phyloP scores from a whole-genome alignment of 78 protist species.

The Goniomonas avonlea region DNA sequence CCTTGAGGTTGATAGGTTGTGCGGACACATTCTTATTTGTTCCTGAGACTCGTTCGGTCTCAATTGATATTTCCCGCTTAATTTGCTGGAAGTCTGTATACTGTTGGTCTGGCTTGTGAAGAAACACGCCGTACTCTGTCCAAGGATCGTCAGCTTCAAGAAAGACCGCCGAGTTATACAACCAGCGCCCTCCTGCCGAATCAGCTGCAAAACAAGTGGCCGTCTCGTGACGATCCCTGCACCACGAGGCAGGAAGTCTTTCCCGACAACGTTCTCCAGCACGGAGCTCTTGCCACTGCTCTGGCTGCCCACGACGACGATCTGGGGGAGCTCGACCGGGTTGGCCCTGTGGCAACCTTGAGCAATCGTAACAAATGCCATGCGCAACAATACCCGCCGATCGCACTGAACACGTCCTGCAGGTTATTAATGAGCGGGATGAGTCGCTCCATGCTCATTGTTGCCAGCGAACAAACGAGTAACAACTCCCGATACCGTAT shows the following conservation, averaged over 20 bases:
- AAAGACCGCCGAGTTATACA: too few relatives aligned
- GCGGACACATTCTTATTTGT: slow-evolving; percentile 38
- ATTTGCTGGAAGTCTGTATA: slow-evolving; percentile 71
- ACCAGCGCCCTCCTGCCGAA: too few relatives aligned
- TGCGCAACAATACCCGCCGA: slow-evolving; percentile 5
- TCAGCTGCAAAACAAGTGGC: slow-evolving; percentile 91
- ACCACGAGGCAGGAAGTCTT: slow-evolving; percentile 81
- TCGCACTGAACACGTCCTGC: slow-evolving; percentile 66
- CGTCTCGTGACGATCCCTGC: slow-evolving; percentile 92
- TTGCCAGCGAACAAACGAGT: too few relatives aligned
- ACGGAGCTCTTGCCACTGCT: slow-evolving; percentile 89
- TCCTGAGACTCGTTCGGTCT: slow-evolving; percentile 80
- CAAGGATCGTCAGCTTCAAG: background rate
- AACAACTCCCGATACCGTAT: too few relatives aligned
- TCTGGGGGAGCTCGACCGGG: slow-evolving; percentile 79
- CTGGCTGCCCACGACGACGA: slow-evolving; percentile 95
- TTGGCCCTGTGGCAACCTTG: background rate
- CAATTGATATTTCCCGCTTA: slow-evolving; percentile 35
- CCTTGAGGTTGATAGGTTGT: slow-evolving; percentile 80
- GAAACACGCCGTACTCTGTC: slow-evolving; percentile 75
- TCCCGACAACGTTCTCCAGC: slow-evolving; percentile 83
- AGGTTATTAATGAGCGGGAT: slow-evolving; percentile 71
- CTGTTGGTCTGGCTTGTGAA: slow-evolving; percentile 64
- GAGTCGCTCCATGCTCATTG: slow-evolving; percentile 30
- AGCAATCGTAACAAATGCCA: background rate